Percentiles rank a stretch among this genome's conserved stretches.
Evolutionary conservation across 495 filamentous ascomycete species (phyloP).

Genomic region (Patellaria atrata): DNA sequence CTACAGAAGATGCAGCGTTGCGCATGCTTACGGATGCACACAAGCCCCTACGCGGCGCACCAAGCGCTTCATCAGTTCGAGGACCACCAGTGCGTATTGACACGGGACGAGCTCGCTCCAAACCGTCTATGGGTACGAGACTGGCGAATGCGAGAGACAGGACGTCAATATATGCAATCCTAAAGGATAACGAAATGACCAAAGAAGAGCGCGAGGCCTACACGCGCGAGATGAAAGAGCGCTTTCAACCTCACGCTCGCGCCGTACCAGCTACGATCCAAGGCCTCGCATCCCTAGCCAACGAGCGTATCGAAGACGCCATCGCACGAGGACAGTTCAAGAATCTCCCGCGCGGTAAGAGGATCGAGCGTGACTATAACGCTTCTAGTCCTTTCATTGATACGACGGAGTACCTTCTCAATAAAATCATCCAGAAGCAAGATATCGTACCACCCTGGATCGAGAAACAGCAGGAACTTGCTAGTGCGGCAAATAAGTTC

Average conservation of each 20-base stretch:
- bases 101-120: constrained; percentile 32
- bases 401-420: constrained; percentile 96
- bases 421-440: constrained; percentile 94
- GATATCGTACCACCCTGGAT: constrained; percentile 81
- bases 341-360: constrained; percentile 69
- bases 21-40: constrained; percentile 79
- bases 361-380: constrained; percentile 61
- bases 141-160: constrained; percentile 69
- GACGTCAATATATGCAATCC: constrained; percentile 53
- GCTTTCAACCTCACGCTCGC: constrained; percentile 59
- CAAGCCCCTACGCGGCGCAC: constrained; percentile 48
- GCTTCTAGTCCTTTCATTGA: constrained; percentile 83
- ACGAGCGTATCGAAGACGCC: constrained; percentile 88
- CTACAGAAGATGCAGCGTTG: constrained; percentile 55
- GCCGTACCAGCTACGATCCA: constrained; percentile 58
- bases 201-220: constrained; percentile 57
- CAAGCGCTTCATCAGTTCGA: constrained; percentile 25
- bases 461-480: constrained; percentile 90
- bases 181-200: constrained; percentile 43
- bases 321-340: constrained; percentile 87
- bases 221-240: constrained; percentile 58
- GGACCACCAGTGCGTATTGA: constrained; percentile 34
- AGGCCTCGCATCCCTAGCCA: constrained; percentile 70
- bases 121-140: constrained; percentile 38
- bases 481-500: constrained; percentile 53